These are phyloP conservation scores for Diutina catenulata DNA, from an alignment of 1,139 yeast genomes.

Conservation along the genomic window DNA sequence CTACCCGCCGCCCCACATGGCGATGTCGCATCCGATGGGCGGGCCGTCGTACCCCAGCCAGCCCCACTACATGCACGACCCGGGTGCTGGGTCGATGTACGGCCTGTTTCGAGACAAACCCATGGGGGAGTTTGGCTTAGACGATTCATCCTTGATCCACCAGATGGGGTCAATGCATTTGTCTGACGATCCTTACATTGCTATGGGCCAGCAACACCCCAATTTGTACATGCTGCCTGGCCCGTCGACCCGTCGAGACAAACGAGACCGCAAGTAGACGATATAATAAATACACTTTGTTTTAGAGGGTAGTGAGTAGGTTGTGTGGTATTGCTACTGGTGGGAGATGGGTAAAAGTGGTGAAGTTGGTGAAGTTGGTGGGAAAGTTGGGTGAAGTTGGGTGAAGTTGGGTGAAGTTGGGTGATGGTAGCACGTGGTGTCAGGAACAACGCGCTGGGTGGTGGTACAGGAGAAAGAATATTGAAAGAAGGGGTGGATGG, in stretches of 20 bases:
- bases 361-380: no score
- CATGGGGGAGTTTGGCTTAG: neutral
- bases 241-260: neutral
- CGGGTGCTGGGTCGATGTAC: neutral
- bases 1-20: neutral
- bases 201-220: neutral
- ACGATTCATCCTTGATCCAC: neutral
- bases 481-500: no score
- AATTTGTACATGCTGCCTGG: conserved; percentile 1
- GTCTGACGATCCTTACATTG: neutral
- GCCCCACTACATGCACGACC: conserved; percentile 4
- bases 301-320: no score
- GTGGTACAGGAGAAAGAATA: no score
- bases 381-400: no score
- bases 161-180: conserved; percentile 5
- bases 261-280: conserved; percentile 1
- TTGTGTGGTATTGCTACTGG: no score
- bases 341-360: no score
- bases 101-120: conserved; percentile 3
- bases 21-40: neutral
- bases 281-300: neutral
- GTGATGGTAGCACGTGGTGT: no score
- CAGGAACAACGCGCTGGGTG: no score
- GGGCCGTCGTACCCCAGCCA: neutral
- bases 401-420: no score